Percentiles rank a stretch among this genome's conserved stretches.
These are phyloP conservation scores for Helicostylum pulchrum DNA, from an alignment of 192 early-diverging fungal species.

Conservation along the genomic window DNA sequence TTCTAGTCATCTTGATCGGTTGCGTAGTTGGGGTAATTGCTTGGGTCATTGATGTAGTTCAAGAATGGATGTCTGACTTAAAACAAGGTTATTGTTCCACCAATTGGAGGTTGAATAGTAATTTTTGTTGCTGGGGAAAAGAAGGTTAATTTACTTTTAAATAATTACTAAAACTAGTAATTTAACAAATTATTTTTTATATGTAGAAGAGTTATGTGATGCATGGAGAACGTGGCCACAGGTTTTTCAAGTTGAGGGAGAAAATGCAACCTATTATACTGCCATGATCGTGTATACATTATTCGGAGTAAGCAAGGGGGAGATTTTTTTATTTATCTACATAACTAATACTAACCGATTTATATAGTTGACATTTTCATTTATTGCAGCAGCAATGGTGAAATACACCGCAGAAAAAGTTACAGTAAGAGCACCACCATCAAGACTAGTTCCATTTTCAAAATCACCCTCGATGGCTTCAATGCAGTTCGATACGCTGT, in stretches of 20 bases:
- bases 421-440: slow-evolving; percentile 19
- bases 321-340: neutral
- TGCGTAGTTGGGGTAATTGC: slow-evolving; percentile 58
- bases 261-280: slow-evolving; percentile 20
- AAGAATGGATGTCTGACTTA: slow-evolving; percentile 82
- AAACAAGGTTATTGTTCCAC: slow-evolving; percentile 80
- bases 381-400: slow-evolving; percentile 58
- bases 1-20: slow-evolving; percentile 75
- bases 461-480: slow-evolving; percentile 15
- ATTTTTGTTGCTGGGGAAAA: slow-evolving; percentile 76
- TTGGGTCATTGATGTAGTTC: slow-evolving; percentile 66
- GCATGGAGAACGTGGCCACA: slow-evolving; percentile 57
- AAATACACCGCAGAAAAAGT: slow-evolving; percentile 47
- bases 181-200: slow-evolving; percentile 1
- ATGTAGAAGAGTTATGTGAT: slow-evolving; percentile 36
- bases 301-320: slow-evolving; percentile 43
- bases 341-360: neutral
- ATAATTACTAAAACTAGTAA: neutral
- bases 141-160: slow-evolving; percentile 35
- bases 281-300: slow-evolving; percentile 38
- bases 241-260: slow-evolving; percentile 26
- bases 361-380: slow-evolving; percentile 47
- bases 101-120: slow-evolving; percentile 71
- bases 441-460: slow-evolving; percentile 7
- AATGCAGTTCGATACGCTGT: neutral